These are phyloP conservation scores for Apiospora sp. DNA, from an alignment of 2,329 filamentous ascomycete genomes.

Conservation along the genomic window DNA sequence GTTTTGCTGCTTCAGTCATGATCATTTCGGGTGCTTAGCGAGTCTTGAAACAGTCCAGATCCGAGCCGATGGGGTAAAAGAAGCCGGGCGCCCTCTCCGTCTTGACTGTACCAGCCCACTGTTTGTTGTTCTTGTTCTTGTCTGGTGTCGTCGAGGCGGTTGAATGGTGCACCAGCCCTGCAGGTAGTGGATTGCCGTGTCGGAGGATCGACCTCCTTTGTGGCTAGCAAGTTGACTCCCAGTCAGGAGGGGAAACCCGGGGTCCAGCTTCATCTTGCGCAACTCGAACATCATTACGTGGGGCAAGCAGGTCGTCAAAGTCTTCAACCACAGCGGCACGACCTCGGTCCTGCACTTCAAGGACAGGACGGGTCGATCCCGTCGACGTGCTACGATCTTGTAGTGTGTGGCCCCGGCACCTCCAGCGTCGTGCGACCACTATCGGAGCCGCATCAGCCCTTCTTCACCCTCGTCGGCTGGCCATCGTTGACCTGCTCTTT, in stretches of 20 bases:
- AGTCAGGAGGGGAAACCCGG: not conserved
- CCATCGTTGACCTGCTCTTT: no score
- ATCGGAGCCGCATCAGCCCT: constrained; percentile 49
- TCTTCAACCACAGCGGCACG: constrained; percentile 41
- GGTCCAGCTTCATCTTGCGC: not conserved
- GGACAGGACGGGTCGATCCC: constrained; percentile 48
- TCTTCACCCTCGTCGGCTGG: constrained; percentile 56
- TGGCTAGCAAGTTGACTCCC: not conserved
- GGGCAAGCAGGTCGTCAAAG: constrained; percentile 51
- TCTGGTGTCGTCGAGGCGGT: not conserved
- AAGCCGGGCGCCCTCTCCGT: not conserved
- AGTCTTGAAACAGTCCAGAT: not conserved
- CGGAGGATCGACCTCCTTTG: not conserved
- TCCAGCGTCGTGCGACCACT: constrained; percentile 47
- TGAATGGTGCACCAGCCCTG: not conserved
- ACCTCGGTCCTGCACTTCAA: not conserved
- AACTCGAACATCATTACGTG: constrained; percentile 50
- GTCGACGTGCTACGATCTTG: constrained; percentile 50
- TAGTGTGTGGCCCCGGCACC: constrained; percentile 47
- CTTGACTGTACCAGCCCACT: not conserved
- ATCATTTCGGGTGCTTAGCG: not conserved
- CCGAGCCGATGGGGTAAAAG: not conserved
- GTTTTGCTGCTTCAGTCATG: not conserved
- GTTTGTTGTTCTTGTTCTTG: not conserved
- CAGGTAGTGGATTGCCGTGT: not conserved